These are phyloP conservation scores for Thalassiosira exigua DNA, from an alignment of 352 stramenopile species.

Conservation along the genomic window DNA sequence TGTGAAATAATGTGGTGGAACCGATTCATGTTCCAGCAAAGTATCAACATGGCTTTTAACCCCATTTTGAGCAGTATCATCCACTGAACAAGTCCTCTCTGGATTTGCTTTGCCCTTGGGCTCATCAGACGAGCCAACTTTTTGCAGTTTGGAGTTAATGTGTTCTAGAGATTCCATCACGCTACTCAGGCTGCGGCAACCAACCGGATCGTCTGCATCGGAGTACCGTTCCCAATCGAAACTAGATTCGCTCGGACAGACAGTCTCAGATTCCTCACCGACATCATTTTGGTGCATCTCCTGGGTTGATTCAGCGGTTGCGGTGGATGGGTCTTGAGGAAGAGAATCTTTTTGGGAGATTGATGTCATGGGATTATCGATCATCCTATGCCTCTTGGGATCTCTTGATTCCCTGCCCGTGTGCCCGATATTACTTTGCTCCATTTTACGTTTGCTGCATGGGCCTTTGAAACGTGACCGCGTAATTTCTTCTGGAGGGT, in stretches of 20 bases:
- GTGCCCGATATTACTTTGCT: neutral
- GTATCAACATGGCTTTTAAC: neutral
- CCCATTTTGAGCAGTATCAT: neutral
- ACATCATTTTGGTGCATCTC: conserved; percentile 7
- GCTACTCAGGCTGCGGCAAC: conserved; percentile 34
- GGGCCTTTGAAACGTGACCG: neutral
- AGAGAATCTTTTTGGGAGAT: neutral
- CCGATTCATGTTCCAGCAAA: neutral
- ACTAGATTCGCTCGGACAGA: conserved; percentile 12
- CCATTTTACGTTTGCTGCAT: conserved; percentile 16
- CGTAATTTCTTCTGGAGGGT: conserved; percentile 46
- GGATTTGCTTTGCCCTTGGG: conserved; percentile 2
- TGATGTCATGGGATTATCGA: neutral
- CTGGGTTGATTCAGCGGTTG: neutral
- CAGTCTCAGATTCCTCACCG: conserved; percentile 9
- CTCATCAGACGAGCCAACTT: neutral
- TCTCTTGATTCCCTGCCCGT: neutral
- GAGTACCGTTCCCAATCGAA: conserved; percentile 10
- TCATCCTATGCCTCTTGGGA: conserved; percentile 11
- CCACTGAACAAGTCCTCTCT: neutral
- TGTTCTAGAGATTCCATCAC: conserved; percentile 30
- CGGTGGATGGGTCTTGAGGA: neutral
- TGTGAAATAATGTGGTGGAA: too few species aligned
- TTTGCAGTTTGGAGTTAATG: conserved; percentile 8
- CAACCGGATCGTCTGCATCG: conserved; percentile 15